Evolutionary conservation across 345 rosid genomes (phyloP).

Genomic region (Aquilaria malaccensis): DNA sequence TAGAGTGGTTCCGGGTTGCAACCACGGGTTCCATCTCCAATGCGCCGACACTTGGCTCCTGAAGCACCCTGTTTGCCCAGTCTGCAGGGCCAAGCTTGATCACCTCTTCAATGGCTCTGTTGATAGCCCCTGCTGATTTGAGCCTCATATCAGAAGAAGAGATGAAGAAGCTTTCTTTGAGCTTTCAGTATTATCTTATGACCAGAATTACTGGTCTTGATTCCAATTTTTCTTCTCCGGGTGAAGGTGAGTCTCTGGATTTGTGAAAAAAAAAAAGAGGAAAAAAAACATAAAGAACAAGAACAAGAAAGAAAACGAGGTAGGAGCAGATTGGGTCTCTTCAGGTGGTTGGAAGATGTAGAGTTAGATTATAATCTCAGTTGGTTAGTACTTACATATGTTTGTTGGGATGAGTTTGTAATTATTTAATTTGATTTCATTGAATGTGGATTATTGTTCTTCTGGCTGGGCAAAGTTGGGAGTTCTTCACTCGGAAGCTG

Average conservation of each 20-base stretch:
- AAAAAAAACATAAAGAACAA: too few relatives aligned
- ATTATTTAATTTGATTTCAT: too few relatives aligned
- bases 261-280: too few relatives aligned
- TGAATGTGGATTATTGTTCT: too few relatives aligned
- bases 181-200: not conserved
- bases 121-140: constrained; percentile 18
- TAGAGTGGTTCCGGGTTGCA: constrained; percentile 66
- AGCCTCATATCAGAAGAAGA: not conserved
- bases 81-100: constrained; percentile 49
- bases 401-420: too few relatives aligned
- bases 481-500: too few relatives aligned
- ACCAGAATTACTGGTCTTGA: not conserved
- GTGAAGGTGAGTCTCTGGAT: not conserved
- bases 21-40: constrained; percentile 63
- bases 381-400: not conserved
- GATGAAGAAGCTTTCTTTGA: not conserved
- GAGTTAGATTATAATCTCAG: not conserved
- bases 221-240: not conserved
- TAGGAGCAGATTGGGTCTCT: too few relatives aligned
- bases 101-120: constrained; percentile 11
- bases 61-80: constrained; percentile 47
- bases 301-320: too few relatives aligned
- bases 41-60: constrained; percentile 77
- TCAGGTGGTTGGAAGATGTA: not conserved
- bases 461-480: too few relatives aligned